Percentiles rank a stretch among this genome's conserved stretches.
Conservation (phyloP, 2,329 filamentous ascomycete genomes). For the Cladophialophora exuberans region DNA sequence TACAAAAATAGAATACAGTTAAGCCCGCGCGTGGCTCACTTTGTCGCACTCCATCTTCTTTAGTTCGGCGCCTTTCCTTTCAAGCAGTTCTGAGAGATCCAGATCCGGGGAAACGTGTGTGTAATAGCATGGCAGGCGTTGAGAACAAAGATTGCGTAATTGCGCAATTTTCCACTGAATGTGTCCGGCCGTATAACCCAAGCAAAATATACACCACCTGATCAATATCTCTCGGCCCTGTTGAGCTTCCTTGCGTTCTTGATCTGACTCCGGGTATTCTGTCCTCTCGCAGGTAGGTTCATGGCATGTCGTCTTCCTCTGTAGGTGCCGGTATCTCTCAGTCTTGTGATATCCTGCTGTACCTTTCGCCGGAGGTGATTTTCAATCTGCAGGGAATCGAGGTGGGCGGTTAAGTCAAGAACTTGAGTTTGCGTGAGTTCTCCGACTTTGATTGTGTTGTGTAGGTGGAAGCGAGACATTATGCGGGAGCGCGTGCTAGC, state of each 20-base stretch:
- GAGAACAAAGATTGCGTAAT: too few species aligned
- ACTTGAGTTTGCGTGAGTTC: conserved; percentile 75
- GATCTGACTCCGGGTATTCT: conserved; percentile 79
- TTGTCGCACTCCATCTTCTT: too few species aligned
- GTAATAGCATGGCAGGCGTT: too few species aligned
- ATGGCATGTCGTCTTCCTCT: conserved; percentile 90
- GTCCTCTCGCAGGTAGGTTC: conserved; percentile 86
- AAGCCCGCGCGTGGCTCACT: too few species aligned
- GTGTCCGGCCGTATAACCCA: not conserved
- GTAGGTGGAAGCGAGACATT: conserved; percentile 87
- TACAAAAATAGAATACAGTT: not conserved
- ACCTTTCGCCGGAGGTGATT: conserved; percentile 79
- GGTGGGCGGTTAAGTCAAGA: conserved; percentile 78
- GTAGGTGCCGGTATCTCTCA: conserved; percentile 91
- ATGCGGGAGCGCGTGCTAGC: conserved; percentile 70
- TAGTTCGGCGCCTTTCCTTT: too few species aligned
- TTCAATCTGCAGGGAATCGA: conserved; percentile 92
- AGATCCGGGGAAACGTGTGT: not conserved
- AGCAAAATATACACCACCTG: not conserved
- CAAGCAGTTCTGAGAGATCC: too few species aligned
- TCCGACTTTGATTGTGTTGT: conserved; percentile 78
- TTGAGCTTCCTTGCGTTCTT: conserved; percentile 63
- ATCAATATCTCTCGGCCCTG: conserved; percentile 57
- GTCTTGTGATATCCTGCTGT: conserved; percentile 79
- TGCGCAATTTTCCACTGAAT: not conserved